phyloP scores from a whole-genome alignment of 1,284 basidiomycete genomes.

The Waitea zeae region DNA sequence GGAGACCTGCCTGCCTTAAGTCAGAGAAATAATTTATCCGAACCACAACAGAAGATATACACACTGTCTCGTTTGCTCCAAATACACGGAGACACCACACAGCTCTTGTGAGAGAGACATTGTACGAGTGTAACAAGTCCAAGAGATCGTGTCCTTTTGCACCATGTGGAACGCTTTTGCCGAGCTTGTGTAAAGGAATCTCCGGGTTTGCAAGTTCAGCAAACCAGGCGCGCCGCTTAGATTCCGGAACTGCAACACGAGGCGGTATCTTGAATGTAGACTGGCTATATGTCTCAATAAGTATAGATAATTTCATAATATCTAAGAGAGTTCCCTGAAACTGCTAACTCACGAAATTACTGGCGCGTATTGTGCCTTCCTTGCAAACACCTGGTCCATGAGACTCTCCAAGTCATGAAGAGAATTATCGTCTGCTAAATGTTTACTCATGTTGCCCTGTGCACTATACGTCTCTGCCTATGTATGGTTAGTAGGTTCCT shows the following conservation, averaged over 20 bases:
- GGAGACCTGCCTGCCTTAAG: slow-evolving; percentile 40
- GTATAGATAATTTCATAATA: too few species aligned
- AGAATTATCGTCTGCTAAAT: slow-evolving; percentile 30
- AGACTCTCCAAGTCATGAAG: slow-evolving; percentile 60
- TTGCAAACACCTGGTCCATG: slow-evolving; percentile 63
- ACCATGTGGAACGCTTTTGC: slow-evolving; percentile 84
- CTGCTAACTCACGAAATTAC: slow-evolving; percentile 37
- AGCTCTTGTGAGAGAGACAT: slow-evolving; percentile 75
- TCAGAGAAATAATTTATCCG: not conserved
- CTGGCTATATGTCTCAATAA: too few species aligned
- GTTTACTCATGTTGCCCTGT: slow-evolving; percentile 32
- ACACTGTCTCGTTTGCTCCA: slow-evolving; percentile 87
- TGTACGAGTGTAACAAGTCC: slow-evolving; percentile 69
- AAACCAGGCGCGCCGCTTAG: slow-evolving; percentile 80
- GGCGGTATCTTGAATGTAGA: slow-evolving; percentile 74
- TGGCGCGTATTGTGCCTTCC: slow-evolving; percentile 36
- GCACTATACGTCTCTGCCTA: slow-evolving; percentile 55
- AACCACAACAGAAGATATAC: slow-evolving; percentile 8
- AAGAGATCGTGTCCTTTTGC: slow-evolving; percentile 85
- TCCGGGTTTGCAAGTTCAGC: slow-evolving; percentile 79
- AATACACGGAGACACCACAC: slow-evolving; percentile 92
- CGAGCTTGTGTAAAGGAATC: slow-evolving; percentile 79
- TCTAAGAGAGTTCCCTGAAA: slow-evolving; percentile 1
- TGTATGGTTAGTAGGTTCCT: slow-evolving; percentile 1
- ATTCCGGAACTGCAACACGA: slow-evolving; percentile 81